A percentile compares a stretch with the other conserved stretches of the same genome.
These are phyloP conservation scores for Claviceps africana DNA, from an alignment of 2,329 filamentous ascomycete genomes.

Conservation along the genomic window DNA sequence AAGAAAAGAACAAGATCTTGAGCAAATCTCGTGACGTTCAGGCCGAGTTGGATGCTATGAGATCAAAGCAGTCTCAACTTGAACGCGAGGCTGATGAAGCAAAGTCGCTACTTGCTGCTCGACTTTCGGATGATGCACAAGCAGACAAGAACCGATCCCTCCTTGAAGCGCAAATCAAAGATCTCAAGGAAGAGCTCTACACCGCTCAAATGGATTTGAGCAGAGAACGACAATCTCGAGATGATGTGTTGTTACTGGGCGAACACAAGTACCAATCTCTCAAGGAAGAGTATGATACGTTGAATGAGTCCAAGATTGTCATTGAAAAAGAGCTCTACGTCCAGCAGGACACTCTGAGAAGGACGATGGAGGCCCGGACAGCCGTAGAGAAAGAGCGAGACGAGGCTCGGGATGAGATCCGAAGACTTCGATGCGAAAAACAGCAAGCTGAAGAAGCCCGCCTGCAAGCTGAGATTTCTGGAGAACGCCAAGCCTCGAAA, in stretches of 20 bases:
- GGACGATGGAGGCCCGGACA: constrained; percentile 67
- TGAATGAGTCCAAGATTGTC: constrained; percentile 90
- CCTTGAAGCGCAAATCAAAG: constrained; percentile 73
- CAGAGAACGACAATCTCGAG: constrained; percentile 79
- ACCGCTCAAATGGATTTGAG: constrained; percentile 78
- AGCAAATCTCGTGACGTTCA: constrained; percentile 69
- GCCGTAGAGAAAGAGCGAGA: constrained; percentile 78
- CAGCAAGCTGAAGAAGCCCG: constrained; percentile 75
- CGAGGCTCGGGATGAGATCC: constrained; percentile 75
- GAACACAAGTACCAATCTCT: constrained; percentile 77
- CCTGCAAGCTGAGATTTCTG: constrained; percentile 63
- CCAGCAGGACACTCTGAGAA: constrained; percentile 79
- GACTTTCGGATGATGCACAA: constrained; percentile 79
- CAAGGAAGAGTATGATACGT: constrained; percentile 68
- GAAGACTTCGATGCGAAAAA: constrained; percentile 69
- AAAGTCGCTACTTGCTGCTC: constrained; percentile 71
- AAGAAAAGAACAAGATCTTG: constrained; percentile 68
- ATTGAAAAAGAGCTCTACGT: constrained; percentile 97
- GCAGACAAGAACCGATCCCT: constrained; percentile 68
- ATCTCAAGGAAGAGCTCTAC: constrained; percentile 75
- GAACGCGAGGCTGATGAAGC: constrained; percentile 83
- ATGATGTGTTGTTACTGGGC: constrained; percentile 80
- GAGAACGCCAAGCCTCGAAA: constrained; percentile 64
- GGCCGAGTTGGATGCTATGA: constrained; percentile 76
- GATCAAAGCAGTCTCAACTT: constrained; percentile 68